Conservation (phyloP, 148 eudicot genomes). For the Fagopyrum homotropicum region DNA sequence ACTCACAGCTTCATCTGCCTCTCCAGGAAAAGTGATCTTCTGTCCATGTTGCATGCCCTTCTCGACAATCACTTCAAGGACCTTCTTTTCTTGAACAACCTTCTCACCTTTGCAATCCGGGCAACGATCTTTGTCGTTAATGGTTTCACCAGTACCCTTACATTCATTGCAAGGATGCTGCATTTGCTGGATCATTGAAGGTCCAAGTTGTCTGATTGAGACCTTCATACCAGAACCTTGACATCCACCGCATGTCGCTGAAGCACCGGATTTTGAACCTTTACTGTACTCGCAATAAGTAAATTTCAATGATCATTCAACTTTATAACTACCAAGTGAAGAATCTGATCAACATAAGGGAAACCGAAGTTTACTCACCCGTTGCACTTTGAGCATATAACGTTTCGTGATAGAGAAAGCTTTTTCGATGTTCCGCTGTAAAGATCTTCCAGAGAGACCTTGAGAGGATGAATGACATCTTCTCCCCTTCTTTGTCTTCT, state of each 20-base stretch:
- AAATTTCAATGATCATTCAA: background rate
- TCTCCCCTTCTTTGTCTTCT: conserved; percentile 73
- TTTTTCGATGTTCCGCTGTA: conserved; percentile 57
- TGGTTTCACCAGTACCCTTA: conserved; percentile 63
- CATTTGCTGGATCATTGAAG: conserved; percentile 70
- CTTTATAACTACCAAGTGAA: background rate
- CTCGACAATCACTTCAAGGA: conserved; percentile 56
- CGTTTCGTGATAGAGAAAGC: conserved; percentile 60
- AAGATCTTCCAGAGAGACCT: conserved; percentile 69
- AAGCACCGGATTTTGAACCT: conserved; percentile 77
- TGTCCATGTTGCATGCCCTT: conserved; percentile 78
- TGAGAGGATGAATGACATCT: conserved; percentile 68
- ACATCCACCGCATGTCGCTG: conserved; percentile 59
- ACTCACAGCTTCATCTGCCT: conserved; percentile 74
- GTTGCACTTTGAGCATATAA: conserved; percentile 43
- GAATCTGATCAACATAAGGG: background rate
- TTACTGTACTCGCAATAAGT: conserved; percentile 26
- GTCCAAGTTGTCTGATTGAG: conserved; percentile 57
- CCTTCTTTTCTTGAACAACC: conserved; percentile 61
- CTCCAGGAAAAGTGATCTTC: conserved; percentile 66
- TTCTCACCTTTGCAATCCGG: conserved; percentile 68
- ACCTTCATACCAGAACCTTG: conserved; percentile 67
- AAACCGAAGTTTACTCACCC: conserved; percentile 25
- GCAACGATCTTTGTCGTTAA: conserved; percentile 57
- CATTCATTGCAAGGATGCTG: conserved; percentile 76